Conservation (phyloP, 2,329 filamentous ascomycete species). For the Salinomyces thailandicus region DNA sequence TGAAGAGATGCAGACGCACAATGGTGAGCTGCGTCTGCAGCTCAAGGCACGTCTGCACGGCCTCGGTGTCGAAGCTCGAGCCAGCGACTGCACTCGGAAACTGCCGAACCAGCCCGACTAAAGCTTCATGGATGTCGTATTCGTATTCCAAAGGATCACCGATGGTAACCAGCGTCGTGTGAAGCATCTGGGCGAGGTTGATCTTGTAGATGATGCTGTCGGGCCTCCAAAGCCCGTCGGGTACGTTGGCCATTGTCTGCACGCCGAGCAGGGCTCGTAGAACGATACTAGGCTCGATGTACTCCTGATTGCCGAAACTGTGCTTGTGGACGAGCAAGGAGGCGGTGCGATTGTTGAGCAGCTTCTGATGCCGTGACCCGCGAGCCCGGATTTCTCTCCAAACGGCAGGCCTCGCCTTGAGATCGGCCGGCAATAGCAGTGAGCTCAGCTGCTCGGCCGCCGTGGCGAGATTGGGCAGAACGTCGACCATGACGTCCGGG, state of each 20-base stretch:
- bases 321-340: conserved; percentile 27
- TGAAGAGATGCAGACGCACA: conserved; percentile 12
- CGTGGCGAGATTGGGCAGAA: conserved; percentile 28
- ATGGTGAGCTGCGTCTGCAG: conserved; percentile 22
- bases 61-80: conserved; percentile 8
- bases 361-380: conserved; percentile 30
- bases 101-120: conserved; percentile 15
- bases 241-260: conserved; percentile 14
- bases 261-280: conserved; percentile 30
- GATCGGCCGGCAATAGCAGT: conserved; percentile 20
- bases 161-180: conserved; percentile 25
- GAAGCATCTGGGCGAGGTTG: conserved; percentile 35
- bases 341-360: conserved; percentile 26
- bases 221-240: conserved; percentile 26
- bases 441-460: conserved; percentile 20
- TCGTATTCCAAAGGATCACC: conserved; percentile 17
- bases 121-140: conserved; percentile 15
- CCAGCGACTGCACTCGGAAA: conserved; percentile 19
- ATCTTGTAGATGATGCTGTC: conserved; percentile 35
- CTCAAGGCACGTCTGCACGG: conserved; percentile 14
- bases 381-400: conserved; percentile 24
- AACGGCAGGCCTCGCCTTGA: conserved; percentile 13
- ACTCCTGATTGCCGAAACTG: conserved; percentile 31
- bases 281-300: conserved; percentile 31
- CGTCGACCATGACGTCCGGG: conserved; percentile 31